Evolutionary conservation across 352 stramenopile genomes (phyloP).

Genomic region (Phytopythium delawarense): DNA sequence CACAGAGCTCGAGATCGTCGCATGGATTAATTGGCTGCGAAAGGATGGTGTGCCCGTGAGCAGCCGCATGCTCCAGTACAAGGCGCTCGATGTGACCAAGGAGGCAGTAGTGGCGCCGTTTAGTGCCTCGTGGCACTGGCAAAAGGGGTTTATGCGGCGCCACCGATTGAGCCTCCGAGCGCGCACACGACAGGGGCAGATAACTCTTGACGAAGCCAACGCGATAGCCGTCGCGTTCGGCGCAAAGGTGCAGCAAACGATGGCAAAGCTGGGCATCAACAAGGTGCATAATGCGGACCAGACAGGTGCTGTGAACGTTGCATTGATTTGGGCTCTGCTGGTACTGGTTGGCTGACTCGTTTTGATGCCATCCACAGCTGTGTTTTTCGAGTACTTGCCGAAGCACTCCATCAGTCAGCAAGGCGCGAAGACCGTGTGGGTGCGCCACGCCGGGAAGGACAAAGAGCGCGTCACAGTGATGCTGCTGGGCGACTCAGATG

Average conservation of each 20-base stretch:
- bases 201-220: constrained; percentile 4
- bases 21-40: background rate
- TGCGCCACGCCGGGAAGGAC: constrained; percentile 8
- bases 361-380: background rate
- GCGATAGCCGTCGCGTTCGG: background rate
- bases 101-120: background rate
- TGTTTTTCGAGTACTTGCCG: constrained; percentile 17
- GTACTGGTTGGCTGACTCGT: background rate
- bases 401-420: constrained; percentile 8
- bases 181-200: constrained; percentile 5
- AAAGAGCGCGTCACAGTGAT: constrained; percentile 9
- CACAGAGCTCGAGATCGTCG: background rate
- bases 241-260: background rate
- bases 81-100: background rate
- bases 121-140: constrained; percentile 3
- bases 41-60: constrained; percentile 1
- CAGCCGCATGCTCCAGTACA: background rate
- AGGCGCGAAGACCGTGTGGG: constrained; percentile 16
- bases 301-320: too few relatives aligned
- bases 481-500: constrained; percentile 5
- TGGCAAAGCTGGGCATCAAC: constrained; percentile 5
- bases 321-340: too few relatives aligned
- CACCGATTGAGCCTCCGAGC: constrained; percentile 9
- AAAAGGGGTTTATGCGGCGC: constrained; percentile 4
- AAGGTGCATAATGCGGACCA: constrained; percentile 12